A percentile compares a stretch with the other conserved stretches of the same genome.
These are phyloP conservation scores for Helenozyma rhizophorensis DNA, from an alignment of 805 yeast genomes.

Conservation along the genomic window DNA sequence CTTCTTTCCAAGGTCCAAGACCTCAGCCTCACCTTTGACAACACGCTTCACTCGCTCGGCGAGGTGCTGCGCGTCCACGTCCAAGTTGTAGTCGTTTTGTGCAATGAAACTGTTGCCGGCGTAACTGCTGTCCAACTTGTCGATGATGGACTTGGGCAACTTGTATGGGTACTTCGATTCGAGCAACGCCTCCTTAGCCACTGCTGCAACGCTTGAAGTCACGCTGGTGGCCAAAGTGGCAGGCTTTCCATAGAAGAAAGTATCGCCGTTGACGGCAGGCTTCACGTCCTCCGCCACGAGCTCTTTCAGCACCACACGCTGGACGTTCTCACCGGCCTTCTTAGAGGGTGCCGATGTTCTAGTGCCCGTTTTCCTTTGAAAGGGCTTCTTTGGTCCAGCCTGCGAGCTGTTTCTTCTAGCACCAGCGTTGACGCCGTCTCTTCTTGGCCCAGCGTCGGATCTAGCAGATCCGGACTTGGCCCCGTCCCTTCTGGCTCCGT, in stretches of 20 bases:
- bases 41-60: slow-evolving; percentile 24
- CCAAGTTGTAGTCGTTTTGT: slow-evolving; percentile 24
- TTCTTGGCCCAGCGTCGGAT: not conserved
- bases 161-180: slow-evolving; percentile 39
- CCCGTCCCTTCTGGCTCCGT: too few relatives aligned
- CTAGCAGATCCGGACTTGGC: not conserved
- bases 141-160: slow-evolving; percentile 32
- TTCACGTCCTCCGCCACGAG: slow-evolving; percentile 13
- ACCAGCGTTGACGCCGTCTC: not conserved
- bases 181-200: slow-evolving; percentile 34
- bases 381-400: too few relatives aligned
- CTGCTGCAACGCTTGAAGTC: slow-evolving; percentile 35
- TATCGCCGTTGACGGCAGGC: slow-evolving; percentile 21
- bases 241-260: slow-evolving; percentile 37
- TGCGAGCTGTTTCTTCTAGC: not conserved
- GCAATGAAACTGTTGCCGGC: slow-evolving; percentile 29
- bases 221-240: slow-evolving; percentile 15
- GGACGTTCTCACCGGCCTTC: not conserved
- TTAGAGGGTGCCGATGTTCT: too few relatives aligned
- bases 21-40: slow-evolving; percentile 29
- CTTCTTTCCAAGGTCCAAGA: slow-evolving; percentile 4
- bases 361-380: too few relatives aligned
- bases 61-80: slow-evolving; percentile 18
- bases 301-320: slow-evolving; percentile 12
- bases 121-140: slow-evolving; percentile 16